phyloP scores from a whole-genome alignment of 176 grass and related monocot species.

The Chloris gayana region DNA sequence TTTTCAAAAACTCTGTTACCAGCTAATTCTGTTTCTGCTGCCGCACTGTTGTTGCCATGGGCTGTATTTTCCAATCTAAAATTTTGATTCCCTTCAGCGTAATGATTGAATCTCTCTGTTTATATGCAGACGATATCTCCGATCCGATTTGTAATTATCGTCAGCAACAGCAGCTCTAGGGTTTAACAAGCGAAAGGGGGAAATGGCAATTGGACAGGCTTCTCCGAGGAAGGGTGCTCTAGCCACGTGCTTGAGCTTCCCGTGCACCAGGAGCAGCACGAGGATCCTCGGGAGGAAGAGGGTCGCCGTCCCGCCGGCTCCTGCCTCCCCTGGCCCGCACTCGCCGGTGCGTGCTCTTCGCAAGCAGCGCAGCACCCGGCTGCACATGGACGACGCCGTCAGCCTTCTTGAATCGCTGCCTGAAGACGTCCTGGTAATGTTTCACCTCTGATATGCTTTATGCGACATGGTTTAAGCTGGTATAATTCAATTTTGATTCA shows the following conservation, averaged over 20 bases:
- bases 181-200: neutral
- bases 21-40: neutral
- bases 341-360: conserved; percentile 46
- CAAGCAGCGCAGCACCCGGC: conserved; percentile 56
- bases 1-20: neutral
- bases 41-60: neutral
- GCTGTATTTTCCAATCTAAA: neutral
- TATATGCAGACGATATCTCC: conserved; percentile 30
- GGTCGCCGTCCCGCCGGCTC: conserved; percentile 48
- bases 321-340: conserved; percentile 29
- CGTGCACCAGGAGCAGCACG: conserved; percentile 48
- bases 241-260: conserved; percentile 44
- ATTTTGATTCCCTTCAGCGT: neutral
- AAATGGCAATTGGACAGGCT: conserved; percentile 84
- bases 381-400: conserved; percentile 44
- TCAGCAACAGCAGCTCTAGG: neutral
- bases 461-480: neutral
- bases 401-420: conserved; percentile 63
- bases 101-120: neutral
- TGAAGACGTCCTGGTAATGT: conserved; percentile 73
- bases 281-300: conserved; percentile 76
- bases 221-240: conserved; percentile 46
- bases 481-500: too few species aligned
- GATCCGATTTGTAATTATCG: neutral
- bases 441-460: neutral